Conservation (phyloP, 768 basidiomycete species). For the Boletus rex-veris region DNA sequence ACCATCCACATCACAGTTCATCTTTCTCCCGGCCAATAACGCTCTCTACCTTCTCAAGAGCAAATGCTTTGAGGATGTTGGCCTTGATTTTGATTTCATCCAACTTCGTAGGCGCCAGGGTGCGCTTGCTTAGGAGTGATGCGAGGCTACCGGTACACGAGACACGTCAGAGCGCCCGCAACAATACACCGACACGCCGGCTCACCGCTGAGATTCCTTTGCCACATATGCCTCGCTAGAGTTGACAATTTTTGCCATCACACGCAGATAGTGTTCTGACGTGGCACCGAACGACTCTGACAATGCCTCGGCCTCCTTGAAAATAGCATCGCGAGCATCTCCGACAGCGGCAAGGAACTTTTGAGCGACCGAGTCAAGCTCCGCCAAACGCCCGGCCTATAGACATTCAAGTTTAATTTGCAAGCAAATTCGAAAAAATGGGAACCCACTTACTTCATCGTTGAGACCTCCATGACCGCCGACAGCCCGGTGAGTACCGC, state of each 20-base stretch:
- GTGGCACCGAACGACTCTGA: slow-evolving; percentile 46
- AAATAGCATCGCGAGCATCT: slow-evolving; percentile 55
- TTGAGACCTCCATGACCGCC: slow-evolving; percentile 66
- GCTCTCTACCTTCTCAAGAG: slow-evolving; percentile 35
- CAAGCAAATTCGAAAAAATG: neutral
- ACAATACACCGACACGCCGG: neutral
- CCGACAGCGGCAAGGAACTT: slow-evolving; percentile 66
- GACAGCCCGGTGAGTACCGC: slow-evolving; percentile 78
- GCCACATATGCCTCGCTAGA: slow-evolving; percentile 71
- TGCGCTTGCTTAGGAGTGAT: slow-evolving; percentile 74
- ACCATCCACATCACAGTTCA: slow-evolving; percentile 40
- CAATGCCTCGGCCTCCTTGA: slow-evolving; percentile 58
- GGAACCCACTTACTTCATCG: slow-evolving; percentile 46
- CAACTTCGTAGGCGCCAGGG: slow-evolving; percentile 71
- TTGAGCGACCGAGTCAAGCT: slow-evolving; percentile 74
- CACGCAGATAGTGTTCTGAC: slow-evolving; percentile 77
- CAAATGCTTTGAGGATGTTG: slow-evolving; percentile 76
- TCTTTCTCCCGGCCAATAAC: slow-evolving; percentile 30
- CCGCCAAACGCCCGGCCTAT: slow-evolving; percentile 77
- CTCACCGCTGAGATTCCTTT: slow-evolving; percentile 83
- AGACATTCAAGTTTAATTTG: slow-evolving; percentile 11
- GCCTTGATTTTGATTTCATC: slow-evolving; percentile 93
- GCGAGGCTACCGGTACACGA: slow-evolving; percentile 47
- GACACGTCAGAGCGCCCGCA: slow-evolving; percentile 6
- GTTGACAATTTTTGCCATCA: slow-evolving; percentile 84